A percentile compares a stretch with the other conserved stretches of the same genome.
Evolutionary conservation across 345 rosid genomes (phyloP).

Genomic region (Trapa incisa): DNA sequence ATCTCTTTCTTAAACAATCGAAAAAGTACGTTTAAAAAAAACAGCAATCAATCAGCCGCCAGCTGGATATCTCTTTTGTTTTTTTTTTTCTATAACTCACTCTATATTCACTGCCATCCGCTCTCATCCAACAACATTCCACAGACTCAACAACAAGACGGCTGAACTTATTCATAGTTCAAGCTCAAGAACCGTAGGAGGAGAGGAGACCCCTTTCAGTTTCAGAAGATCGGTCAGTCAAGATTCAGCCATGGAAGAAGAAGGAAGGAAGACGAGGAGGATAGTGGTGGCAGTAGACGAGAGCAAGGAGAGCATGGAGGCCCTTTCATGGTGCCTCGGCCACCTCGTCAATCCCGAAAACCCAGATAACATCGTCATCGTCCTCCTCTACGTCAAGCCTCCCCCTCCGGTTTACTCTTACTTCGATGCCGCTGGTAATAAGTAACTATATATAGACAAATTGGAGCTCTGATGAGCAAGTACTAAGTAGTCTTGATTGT

Average conservation of each 20-base stretch:
- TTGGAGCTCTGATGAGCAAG: too few species aligned
- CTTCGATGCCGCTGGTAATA: slow-evolving; percentile 58
- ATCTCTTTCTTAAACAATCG: too few species aligned
- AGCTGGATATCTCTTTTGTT: too few species aligned
- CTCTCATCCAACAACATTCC: not conserved
- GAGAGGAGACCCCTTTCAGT: not conserved
- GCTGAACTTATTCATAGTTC: not conserved
- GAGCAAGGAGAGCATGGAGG: slow-evolving; percentile 86
- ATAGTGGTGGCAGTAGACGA: slow-evolving; percentile 83
- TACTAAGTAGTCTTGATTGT: not conserved
- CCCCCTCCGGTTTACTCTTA: slow-evolving; percentile 54
- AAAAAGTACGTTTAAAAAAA: too few species aligned
- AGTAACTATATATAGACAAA: too few species aligned
- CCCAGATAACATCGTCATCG: slow-evolving; percentile 21
- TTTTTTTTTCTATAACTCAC: too few species aligned
- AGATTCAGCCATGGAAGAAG: slow-evolving; percentile 16
- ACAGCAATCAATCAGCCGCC: too few species aligned
- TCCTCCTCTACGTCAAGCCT: slow-evolving; percentile 76
- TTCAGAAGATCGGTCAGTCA: not conserved
- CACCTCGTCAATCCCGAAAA: slow-evolving; percentile 30
- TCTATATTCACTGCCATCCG: too few species aligned
- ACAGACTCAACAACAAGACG: not conserved
- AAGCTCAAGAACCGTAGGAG: not conserved
- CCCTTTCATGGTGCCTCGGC: slow-evolving; percentile 69
- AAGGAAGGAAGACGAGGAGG: slow-evolving; percentile 15